Evolutionary conservation across 768 basidiomycete genomes (phyloP).

Genomic region (Pleurotus ostreatus): DNA sequence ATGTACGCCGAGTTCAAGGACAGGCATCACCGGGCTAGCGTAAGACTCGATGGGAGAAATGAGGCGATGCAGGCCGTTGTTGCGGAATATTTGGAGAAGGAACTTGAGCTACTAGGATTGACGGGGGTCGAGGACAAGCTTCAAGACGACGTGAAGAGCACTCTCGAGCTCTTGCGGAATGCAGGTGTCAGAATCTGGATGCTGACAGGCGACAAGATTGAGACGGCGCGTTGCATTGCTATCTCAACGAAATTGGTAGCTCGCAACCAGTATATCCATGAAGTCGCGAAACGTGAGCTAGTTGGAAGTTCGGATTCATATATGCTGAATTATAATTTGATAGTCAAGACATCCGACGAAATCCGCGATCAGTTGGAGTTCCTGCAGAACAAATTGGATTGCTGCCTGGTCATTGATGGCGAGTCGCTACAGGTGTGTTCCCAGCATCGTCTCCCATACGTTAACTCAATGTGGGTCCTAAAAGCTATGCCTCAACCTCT

Average conservation of each 20-base stretch:
- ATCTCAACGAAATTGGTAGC: slow-evolving; percentile 96
- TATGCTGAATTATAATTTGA: neutral
- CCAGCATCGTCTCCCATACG: neutral
- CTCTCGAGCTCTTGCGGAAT: slow-evolving; percentile 88
- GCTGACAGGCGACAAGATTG: slow-evolving; percentile 98
- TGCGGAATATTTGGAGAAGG: slow-evolving; percentile 73
- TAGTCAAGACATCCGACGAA: slow-evolving; percentile 84
- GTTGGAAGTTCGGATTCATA: too few species aligned
- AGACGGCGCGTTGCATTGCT: slow-evolving; percentile 97
- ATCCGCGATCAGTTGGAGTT: slow-evolving; percentile 89
- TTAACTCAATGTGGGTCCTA: neutral
- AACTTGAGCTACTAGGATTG: slow-evolving; percentile 87
- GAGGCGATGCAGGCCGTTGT: slow-evolving; percentile 80
- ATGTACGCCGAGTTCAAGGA: slow-evolving; percentile 72
- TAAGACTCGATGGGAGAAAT: slow-evolving; percentile 73
- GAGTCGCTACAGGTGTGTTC: slow-evolving; percentile 83
- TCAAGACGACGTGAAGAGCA: slow-evolving; percentile 94
- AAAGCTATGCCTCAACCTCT: slow-evolving; percentile 86
- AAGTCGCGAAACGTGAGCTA: slow-evolving; percentile 78
- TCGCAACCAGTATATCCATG: slow-evolving; percentile 95
- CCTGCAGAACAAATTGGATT: slow-evolving; percentile 90
- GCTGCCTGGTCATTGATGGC: slow-evolving; percentile 97
- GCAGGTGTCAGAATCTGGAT: slow-evolving; percentile 99
- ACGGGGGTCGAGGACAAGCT: slow-evolving; percentile 99
- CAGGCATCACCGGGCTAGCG: slow-evolving; percentile 71